Base-by-base conservation (phyloP, 1,284 basidiomycete genomes). In the Rhodotorula sp. region DNA sequence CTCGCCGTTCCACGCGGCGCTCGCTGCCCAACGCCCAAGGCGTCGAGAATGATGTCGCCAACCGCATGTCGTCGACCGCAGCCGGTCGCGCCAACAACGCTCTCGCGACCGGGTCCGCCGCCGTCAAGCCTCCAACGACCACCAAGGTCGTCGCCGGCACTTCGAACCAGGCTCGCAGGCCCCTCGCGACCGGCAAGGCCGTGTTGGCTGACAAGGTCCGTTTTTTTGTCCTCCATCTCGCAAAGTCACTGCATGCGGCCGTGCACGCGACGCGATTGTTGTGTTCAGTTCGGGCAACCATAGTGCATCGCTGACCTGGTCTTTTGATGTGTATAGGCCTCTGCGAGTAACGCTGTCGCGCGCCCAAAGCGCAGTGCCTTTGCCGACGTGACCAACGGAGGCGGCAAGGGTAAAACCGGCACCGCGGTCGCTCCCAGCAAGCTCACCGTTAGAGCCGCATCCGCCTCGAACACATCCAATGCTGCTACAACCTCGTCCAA, bases 361-460 rank as follows among this genome's bases (percentile, higher is more conserved):
- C 62, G 59, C 21, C 60, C 72, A 39, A 72, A 71, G 63, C 72
- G 75, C 12, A 62, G 62, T 43, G 75, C 75, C 5, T 71, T 76
- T 56, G 56, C 56, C 31, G 75, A 76, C 69, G 75, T 76, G 60
- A 76, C 75, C 29, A 76, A 76, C 70, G 74, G 39, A 43, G 69
- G 6, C 18, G 29, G 20, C 48, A 69, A 72, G 58, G 51, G 67
- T n/a, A 51, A 62, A 39, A 64, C 69, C 18, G 47, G 46, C 29
- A 46, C 54, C n/a, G 48, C 67, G 54, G 34, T 34, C 39, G 61
- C 58, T 49, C 46, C 57, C 1, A 7, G 26, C 29, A 62, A 62
- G 48, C 29, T 14, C 31, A 59, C 16, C 26, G 52, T 39, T 8
- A 31, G 57, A 31, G 15, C 57, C 31, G 21, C 31, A 20, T 47